A percentile compares a stretch with the other conserved stretches of the same genome.
Conservation (phyloP, 2,329 filamentous ascomycete species). For the Fusarium irregulare region DNA sequence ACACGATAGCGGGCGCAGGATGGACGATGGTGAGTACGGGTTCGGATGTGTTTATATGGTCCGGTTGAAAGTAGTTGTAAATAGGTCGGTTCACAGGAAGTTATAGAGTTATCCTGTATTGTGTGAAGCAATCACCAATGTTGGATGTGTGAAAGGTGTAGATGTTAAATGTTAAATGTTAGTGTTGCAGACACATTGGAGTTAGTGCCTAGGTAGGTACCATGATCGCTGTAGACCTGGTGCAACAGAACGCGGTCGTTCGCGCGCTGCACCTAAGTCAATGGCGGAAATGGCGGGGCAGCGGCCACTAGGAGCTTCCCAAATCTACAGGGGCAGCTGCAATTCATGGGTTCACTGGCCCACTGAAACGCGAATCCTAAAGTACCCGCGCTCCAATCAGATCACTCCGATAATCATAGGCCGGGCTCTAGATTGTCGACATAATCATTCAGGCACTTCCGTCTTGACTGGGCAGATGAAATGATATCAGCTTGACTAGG, state of each 20-base stretch:
- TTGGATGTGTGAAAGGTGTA: background rate
- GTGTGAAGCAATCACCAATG: background rate
- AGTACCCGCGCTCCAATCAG: slow-evolving; percentile 32
- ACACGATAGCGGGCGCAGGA: background rate
- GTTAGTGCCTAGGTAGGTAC: background rate
- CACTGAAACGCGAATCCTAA: slow-evolving; percentile 30
- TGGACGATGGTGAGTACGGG: background rate
- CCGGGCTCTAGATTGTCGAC: background rate
- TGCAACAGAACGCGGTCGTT: slow-evolving; percentile 27
- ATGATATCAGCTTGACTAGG: background rate
- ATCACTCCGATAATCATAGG: slow-evolving; percentile 15
- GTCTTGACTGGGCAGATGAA: background rate
- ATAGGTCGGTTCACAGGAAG: no score
- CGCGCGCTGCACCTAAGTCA: background rate
- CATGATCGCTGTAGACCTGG: background rate
- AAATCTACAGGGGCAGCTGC: slow-evolving; percentile 9
- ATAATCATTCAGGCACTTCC: background rate
- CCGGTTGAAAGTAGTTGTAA: background rate
- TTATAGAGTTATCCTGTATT: background rate
- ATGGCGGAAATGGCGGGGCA: slow-evolving; percentile 27
- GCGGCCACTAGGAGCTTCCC: slow-evolving; percentile 14
- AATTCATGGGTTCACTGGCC: background rate
- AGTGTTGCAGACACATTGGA: background rate
- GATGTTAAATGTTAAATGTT: background rate
- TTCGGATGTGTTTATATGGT: background rate